Evolutionary conservation across 1,284 basidiomycete species (phyloP), one percentile per base, ranked within the genome.

Genomic region (Ustilago loliicola): DNA sequence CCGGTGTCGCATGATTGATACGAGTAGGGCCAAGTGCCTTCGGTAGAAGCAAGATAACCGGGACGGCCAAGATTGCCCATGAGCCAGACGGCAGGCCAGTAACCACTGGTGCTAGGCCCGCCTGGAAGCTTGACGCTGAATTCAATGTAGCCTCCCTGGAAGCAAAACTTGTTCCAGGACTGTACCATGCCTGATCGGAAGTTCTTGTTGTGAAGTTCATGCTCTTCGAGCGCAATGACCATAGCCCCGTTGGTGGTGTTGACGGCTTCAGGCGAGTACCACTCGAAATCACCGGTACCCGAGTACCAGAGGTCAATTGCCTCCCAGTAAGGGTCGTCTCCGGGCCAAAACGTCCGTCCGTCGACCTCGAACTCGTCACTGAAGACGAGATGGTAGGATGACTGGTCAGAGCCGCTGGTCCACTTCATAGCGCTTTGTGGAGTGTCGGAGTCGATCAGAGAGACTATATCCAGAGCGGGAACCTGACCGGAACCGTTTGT

Each of bases 321-420:
- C 59, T 82, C 81, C 83, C 83, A 86, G 68, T 60, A 86, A 1
- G 85, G 85, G 40, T 86, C 85, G 51, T 86, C 85, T 15, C 83
- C 83, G 0, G 84, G 82, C 79, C 79, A 83, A 77, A 90, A 90
- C 1, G 88, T 88, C 55, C 90, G 83, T 8, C 94, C 95, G 34
- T 92, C 91, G 7, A 83, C 88, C 57, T 96, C 91, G 66, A 86
- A 86, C 87, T 98, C 96, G 87, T 98, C 96, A 66, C 67, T 74
- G 51, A 86, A 86, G 2, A 95, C 92, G 34, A 98, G 90, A 25
- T 87, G 79, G 62, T 84, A 86, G 21, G 74, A 63, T 10, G 74
- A 61, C 51, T 69, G 21, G 25, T 77, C 74, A 45, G 59, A 62
- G 21, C 48, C 61, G 36, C 62, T 72, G 15, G 66, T 79, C 65